Evolutionary conservation across 331 rosid species (phyloP), one percentile per base, ranked within the genome.

Genomic region (Malus hybrid): DNA sequence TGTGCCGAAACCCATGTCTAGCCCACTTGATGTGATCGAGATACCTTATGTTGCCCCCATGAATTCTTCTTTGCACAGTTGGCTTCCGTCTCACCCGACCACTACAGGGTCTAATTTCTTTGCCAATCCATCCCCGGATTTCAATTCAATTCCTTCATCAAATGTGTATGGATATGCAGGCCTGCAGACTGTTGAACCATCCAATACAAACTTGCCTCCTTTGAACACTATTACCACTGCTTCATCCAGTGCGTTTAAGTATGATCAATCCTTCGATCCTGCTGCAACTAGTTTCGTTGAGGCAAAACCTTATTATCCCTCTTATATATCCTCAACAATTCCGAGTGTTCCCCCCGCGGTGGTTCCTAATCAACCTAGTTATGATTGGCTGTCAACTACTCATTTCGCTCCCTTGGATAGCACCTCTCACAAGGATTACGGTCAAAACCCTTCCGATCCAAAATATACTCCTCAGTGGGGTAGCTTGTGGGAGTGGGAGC

Each of bases 1-100:
- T 36, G 46, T 28, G 46, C 32, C 86, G 5, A 72, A 42, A 28
- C 87, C 88, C 10, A 60, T 63, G 44, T 75, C 85, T 4, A 70
- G 70, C 78, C 89, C 88, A 10, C 76, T 76, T 30, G 92, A 86
- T 82, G 78, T 82, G 78, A 66, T 81, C 16, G 89, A 89, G 74
- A 77, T 82, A 64, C 29, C 89, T 34, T 82, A 75, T 76, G 75
- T 77, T 22, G 66, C 71, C 63, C 74, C 90, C 42, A 12, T 71
- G 46, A 85, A 55, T 77, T 75, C 79, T 73, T 77, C 88, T 57
- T 79, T 78, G 72, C 82, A 80, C 81, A 75, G 64, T 76, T 84
- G 87, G 85, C 76, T 75, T 16, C 82, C 87, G 53, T 22, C 83
- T 30, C 69, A 24, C 53, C 18, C 83, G 13, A 78, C 77, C 57